phyloP scores from a whole-genome alignment of 2,329 filamentous ascomycete genomes.

The Trichoderma sp. region DNA sequence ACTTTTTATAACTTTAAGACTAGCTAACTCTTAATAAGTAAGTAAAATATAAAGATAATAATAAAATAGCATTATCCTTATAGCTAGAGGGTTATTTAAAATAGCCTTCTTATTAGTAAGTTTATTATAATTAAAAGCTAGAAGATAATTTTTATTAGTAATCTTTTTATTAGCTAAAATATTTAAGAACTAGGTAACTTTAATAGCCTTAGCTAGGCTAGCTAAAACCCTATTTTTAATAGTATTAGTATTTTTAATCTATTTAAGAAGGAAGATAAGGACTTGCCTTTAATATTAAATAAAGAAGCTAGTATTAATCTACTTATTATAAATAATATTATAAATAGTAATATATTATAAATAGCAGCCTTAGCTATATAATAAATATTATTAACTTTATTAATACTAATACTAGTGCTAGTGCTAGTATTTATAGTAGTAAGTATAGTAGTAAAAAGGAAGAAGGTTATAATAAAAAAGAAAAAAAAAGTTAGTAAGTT shows the following conservation, averaged over 20 bases:
- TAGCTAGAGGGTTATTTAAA: neutral
- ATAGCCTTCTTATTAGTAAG: neutral
- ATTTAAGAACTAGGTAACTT: neutral
- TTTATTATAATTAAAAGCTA: neutral
- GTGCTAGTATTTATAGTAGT: too few species aligned
- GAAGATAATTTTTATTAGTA: neutral
- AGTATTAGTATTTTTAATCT: neutral
- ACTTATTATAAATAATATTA: neutral
- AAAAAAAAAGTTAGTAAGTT: neutral
- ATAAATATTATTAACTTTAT: neutral
- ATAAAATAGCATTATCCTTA: neutral
- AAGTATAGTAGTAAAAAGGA: neutral
- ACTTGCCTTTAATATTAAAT: neutral
- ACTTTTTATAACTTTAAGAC: neutral
- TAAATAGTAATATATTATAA: neutral
- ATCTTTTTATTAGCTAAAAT: neutral
- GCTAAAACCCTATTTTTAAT: neutral
- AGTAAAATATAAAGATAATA: neutral
- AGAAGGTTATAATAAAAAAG: neutral
- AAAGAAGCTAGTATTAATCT: neutral
- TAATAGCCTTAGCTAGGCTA: neutral
- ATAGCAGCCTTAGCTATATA: too few species aligned
- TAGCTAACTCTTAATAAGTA: neutral
- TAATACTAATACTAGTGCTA: neutral
- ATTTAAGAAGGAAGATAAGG: neutral